Percentiles rank a stretch among this genome's conserved stretches.
Conservation (phyloP, 306 rosid species). For the Dryas drummondii region DNA sequence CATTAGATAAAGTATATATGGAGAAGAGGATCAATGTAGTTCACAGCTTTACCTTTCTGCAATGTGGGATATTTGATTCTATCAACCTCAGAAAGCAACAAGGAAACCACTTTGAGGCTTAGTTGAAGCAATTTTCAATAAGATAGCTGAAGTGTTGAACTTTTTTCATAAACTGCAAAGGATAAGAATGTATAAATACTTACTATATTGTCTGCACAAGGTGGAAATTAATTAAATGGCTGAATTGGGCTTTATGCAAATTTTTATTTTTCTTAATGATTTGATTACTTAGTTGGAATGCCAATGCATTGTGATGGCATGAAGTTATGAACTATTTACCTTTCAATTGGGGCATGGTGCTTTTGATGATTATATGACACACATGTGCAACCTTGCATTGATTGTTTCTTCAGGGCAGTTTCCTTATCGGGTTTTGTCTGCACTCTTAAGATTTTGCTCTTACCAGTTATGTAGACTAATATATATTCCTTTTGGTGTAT, state of each 20-base stretch:
- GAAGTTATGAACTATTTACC: conserved; percentile 10
- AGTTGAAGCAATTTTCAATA: not conserved
- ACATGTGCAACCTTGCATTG: not conserved
- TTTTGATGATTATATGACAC: conserved; percentile 1
- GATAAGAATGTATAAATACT: not conserved
- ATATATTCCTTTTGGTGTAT: conserved; percentile 1
- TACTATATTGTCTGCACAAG: not conserved
- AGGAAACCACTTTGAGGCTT: not conserved
- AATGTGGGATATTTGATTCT: not conserved
- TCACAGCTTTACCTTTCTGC: not conserved
- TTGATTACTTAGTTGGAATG: not conserved
- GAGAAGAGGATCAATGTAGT: conserved; percentile 15
- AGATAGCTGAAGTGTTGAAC: not conserved
- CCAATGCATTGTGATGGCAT: not conserved
- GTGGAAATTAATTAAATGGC: not conserved
- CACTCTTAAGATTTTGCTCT: conserved; percentile 4
- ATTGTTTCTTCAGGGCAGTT: not conserved
- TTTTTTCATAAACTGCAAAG: not conserved
- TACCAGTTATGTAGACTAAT: not conserved
- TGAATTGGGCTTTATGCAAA: not conserved
- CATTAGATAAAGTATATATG: not conserved
- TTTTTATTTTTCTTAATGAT: not conserved
- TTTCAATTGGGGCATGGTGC: conserved; percentile 14
- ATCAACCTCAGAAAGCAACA: not conserved
- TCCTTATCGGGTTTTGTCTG: not conserved